phyloP scores from a whole-genome alignment of 495 filamentous ascomycete genomes.

The Aspergillus ostianus region DNA sequence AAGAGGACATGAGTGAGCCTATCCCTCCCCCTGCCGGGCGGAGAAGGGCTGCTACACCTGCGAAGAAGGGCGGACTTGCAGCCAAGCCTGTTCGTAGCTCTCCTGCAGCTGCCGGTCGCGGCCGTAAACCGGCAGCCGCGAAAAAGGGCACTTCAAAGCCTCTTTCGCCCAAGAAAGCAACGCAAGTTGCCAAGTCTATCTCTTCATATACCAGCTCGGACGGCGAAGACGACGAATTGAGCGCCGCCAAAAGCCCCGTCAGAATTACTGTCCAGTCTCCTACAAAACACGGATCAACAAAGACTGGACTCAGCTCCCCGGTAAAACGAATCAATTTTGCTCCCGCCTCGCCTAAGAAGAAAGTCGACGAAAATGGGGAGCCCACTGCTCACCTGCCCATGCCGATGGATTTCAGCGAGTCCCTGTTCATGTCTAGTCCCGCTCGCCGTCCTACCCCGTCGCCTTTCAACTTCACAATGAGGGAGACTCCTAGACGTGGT shows the following conservation, averaged over 20 bases:
- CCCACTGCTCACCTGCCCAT: conserved; percentile 31
- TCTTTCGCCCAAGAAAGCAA: conserved; percentile 57
- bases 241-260: conserved; percentile 38
- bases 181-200: conserved; percentile 49
- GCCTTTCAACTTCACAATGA: conserved; percentile 47
- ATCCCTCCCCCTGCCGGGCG: conserved; percentile 25
- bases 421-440: conserved; percentile 47
- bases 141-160: conserved; percentile 38
- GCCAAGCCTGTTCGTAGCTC: conserved; percentile 51
- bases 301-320: conserved; percentile 35
- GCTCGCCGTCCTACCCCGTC: conserved; percentile 49
- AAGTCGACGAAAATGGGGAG: conserved; percentile 40
- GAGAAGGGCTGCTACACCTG: conserved; percentile 13
- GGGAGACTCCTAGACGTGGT: conserved; percentile 34
- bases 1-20: conserved; percentile 31
- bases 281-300: conserved; percentile 28
- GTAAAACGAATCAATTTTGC: conserved; percentile 44
- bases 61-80: conserved; percentile 35
- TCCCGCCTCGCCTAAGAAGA: conserved; percentile 25
- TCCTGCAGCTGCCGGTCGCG: conserved; percentile 27
- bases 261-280: conserved; percentile 42
- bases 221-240: conserved; percentile 53
- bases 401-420: conserved; percentile 36
- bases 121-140: conserved; percentile 37
- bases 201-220: conserved; percentile 42